Evolutionary conservation across 176 grass and related monocot genomes (phyloP).

Genomic region (Carex pumila): DNA sequence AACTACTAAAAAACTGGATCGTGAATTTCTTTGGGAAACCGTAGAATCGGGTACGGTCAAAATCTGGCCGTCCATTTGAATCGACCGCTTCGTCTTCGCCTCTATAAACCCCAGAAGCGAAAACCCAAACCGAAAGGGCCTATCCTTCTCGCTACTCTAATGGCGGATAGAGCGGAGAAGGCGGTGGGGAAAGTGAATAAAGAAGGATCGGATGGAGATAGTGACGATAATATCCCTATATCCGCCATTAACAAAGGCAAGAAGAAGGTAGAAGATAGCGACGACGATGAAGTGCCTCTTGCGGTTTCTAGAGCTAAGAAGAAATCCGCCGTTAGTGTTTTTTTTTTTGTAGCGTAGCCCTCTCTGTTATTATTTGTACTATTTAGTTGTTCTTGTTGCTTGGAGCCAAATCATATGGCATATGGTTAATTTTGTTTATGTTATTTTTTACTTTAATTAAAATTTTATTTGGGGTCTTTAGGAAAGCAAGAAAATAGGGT

Average conservation of each 20-base stretch:
- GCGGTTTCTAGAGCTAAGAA: neutral
- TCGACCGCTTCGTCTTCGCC: neutral
- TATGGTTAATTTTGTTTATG: neutral
- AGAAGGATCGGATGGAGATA: neutral
- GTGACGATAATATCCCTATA: neutral
- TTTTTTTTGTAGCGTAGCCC: neutral
- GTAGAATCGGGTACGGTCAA: neutral
- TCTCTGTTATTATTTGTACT: neutral
- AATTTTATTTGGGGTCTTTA: neutral
- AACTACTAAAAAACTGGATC: no score
- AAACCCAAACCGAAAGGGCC: neutral
- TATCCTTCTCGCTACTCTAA: neutral
- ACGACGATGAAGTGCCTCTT: constrained; percentile 5
- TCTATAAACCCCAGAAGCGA: neutral
- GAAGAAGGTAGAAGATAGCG: neutral
- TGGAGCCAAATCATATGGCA: neutral
- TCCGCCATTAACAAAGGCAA: neutral
- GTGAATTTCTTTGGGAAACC: no score
- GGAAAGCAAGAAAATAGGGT: constrained; percentile 8
- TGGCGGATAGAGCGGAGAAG: neutral
- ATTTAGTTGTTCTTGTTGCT: neutral
- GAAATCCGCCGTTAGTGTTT: neutral
- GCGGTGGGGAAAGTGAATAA: neutral
- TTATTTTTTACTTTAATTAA: neutral
- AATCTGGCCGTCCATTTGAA: neutral